A percentile compares a stretch with the other conserved stretches of the same genome.
These are phyloP conservation scores for Populus euphratica DNA, from an alignment of 345 rosid genomes.

Conservation along the genomic window DNA sequence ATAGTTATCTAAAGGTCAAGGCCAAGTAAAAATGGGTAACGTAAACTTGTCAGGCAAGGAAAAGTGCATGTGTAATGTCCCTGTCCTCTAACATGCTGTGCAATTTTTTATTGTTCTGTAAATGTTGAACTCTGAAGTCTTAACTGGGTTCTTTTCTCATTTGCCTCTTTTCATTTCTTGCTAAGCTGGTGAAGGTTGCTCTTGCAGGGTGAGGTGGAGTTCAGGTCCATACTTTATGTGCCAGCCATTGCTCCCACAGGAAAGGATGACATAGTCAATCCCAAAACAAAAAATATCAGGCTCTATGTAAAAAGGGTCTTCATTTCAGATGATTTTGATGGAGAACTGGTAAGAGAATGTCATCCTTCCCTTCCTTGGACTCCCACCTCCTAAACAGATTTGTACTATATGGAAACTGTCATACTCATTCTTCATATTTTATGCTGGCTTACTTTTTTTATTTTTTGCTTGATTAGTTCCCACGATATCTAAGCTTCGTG, in stretches of 20 bases:
- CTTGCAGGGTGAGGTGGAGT: slow-evolving; percentile 94
- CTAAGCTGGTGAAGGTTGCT: slow-evolving; percentile 15
- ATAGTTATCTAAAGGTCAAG: not conserved
- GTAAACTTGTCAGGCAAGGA: not conserved
- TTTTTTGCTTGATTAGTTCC: slow-evolving; percentile 53
- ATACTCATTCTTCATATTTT: not conserved
- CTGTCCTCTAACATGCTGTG: not conserved
- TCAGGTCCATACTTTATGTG: slow-evolving; percentile 87
- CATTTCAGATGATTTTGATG: slow-evolving; percentile 97
- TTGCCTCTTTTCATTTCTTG: not conserved
- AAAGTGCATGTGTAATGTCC: not conserved
- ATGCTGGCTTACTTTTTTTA: not conserved
- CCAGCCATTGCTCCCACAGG: slow-evolving; percentile 72
- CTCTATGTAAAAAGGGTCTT: slow-evolving; percentile 92
- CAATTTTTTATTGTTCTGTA: not conserved
- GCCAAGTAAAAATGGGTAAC: not conserved
- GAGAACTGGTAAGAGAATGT: slow-evolving; percentile 71
- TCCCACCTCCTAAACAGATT: not conserved
- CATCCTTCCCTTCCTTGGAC: not conserved
- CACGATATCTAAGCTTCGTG: slow-evolving; percentile 85
- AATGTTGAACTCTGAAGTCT: not conserved
- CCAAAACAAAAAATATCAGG: slow-evolving; percentile 95
- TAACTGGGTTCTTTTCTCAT: not conserved
- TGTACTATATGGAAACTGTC: not conserved
- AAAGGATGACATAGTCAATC: slow-evolving; percentile 79